Conservation (phyloP, 2,329 filamentous ascomycete genomes). For the Lachnellula subtilissima region DNA sequence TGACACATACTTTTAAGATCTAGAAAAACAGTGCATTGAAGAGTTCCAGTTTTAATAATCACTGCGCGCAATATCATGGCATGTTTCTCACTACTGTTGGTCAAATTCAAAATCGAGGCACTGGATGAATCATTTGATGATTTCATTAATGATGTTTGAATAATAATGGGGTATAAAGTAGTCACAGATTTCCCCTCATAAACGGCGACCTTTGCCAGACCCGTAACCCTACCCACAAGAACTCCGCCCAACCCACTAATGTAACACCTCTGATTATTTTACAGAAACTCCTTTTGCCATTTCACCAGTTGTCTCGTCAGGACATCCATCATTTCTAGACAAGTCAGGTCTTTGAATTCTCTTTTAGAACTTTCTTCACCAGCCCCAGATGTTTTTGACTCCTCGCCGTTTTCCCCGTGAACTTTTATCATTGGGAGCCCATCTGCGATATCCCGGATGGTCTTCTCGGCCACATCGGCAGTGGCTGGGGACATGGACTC, state of each 20-base stretch:
- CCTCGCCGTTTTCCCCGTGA: slow-evolving; percentile 33
- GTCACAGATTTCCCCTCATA: not conserved
- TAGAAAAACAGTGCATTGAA: too few species aligned
- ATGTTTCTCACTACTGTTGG: too few species aligned
- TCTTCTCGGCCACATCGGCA: slow-evolving; percentile 34
- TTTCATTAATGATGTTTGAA: not conserved
- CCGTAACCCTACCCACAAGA: not conserved
- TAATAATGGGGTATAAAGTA: slow-evolving; percentile 1
- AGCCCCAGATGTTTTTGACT: slow-evolving; percentile 31
- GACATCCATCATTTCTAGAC: slow-evolving; percentile 37
- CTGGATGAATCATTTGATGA: too few species aligned
- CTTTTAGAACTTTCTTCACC: slow-evolving; percentile 30
- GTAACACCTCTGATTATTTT: not conserved
- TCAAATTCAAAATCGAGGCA: too few species aligned
- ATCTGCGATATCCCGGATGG: slow-evolving; percentile 32
- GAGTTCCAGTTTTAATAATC: too few species aligned
- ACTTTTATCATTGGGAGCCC: slow-evolving; percentile 32
- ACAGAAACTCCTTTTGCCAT: slow-evolving; percentile 33
- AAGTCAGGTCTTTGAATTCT: slow-evolving; percentile 68
- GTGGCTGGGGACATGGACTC: slow-evolving; percentile 44
- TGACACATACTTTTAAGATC: too few species aligned
- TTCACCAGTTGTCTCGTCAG: slow-evolving; percentile 36
- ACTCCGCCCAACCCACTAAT: not conserved
- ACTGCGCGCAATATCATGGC: too few species aligned
- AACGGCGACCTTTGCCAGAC: not conserved